phyloP scores from a whole-genome alignment of 257 asterid species.

The Capsicum baccatum region DNA sequence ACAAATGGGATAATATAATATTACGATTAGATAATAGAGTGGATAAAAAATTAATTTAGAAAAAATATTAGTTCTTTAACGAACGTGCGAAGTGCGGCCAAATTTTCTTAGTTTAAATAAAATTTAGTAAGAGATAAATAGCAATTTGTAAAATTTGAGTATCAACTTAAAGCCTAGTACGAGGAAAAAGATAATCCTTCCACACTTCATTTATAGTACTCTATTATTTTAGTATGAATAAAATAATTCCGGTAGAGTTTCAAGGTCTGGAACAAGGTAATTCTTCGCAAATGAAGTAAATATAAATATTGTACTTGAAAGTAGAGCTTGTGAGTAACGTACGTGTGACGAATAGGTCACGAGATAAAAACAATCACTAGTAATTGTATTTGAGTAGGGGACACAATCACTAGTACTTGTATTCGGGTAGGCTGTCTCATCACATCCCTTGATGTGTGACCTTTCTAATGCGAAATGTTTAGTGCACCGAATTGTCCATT shows the following conservation, averaged over 20 bases:
- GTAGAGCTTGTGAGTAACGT: too few relatives aligned
- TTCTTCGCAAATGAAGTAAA: background rate
- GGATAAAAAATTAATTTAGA: too few relatives aligned
- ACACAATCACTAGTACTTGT: background rate
- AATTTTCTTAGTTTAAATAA: background rate
- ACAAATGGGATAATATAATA: too few relatives aligned
- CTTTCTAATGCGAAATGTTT: background rate
- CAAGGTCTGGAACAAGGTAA: background rate
- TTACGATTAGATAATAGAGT: too few relatives aligned
- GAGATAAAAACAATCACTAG: too few relatives aligned
- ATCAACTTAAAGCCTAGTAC: background rate
- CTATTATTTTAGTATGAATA: background rate
- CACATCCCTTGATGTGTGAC: rapidly evolving
- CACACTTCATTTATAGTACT: background rate
- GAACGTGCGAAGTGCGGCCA: too few relatives aligned
- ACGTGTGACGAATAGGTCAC: too few relatives aligned
- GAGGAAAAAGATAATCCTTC: background rate
- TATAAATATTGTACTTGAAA: background rate
- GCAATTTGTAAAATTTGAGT: background rate
- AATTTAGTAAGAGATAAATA: background rate
- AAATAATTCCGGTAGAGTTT: background rate
- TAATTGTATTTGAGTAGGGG: too few relatives aligned
- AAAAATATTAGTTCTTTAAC: too few relatives aligned
- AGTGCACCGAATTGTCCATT: background rate
- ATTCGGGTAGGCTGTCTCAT: background rate